Conservation (phyloP, 208 protist species). For the Naegleria fowleri region DNA sequence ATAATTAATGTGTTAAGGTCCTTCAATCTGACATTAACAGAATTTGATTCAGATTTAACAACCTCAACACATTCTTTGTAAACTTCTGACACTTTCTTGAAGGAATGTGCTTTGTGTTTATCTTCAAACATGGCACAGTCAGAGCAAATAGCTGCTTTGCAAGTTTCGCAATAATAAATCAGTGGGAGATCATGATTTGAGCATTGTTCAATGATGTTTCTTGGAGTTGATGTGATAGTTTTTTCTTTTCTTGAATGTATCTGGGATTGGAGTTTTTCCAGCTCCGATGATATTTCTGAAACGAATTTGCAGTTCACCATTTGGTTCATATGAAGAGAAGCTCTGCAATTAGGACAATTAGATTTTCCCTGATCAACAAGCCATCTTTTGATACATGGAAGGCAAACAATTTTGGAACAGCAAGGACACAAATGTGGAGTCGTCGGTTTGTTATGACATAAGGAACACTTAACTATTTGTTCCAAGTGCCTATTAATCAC, state of each 20-base stretch:
- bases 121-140: conserved; percentile 26
- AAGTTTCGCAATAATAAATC: conserved; percentile 16
- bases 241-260: background rate
- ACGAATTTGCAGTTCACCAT: conserved; percentile 19
- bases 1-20: background rate
- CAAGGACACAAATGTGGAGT: conserved; percentile 10
- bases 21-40: background rate
- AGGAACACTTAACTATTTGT: background rate
- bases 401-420: conserved; percentile 19
- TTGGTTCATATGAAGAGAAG: background rate
- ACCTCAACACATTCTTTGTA: background rate
- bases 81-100: conserved; percentile 12
- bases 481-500: background rate
- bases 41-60: background rate
- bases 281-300: background rate
- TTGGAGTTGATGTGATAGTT: background rate
- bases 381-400: background rate
- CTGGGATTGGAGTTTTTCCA: background rate
- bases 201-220: background rate
- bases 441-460: background rate
- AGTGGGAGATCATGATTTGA: background rate
- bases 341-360: background rate
- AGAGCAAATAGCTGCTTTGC: background rate
- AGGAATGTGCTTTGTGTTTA: background rate
- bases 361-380: background rate